Evolutionary conservation across 352 stramenopile species (phyloP).

Genomic region (Phytophthora kernoviae): DNA sequence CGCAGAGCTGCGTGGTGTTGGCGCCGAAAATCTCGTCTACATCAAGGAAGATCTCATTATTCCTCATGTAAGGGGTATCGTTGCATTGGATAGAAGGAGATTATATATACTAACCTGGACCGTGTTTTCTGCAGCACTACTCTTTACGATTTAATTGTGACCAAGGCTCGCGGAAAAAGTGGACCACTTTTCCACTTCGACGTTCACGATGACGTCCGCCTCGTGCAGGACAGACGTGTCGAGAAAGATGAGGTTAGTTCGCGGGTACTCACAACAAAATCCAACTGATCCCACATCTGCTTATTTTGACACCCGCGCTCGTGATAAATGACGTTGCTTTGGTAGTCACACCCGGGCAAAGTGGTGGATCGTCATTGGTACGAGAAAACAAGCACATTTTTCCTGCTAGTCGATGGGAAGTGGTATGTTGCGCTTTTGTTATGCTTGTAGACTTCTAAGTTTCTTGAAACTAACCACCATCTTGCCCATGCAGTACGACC

Average conservation of each 20-base stretch:
- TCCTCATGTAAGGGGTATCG: constrained; percentile 69
- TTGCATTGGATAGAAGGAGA: neutral
- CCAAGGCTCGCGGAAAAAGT: constrained; percentile 96
- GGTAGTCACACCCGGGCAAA: constrained; percentile 95
- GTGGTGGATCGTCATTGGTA: constrained; percentile 98
- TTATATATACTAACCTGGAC: constrained; percentile 9
- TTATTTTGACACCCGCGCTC: neutral
- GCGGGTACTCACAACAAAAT: too few relatives aligned
- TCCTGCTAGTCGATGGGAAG: constrained; percentile 97
- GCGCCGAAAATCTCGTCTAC: constrained; percentile 96
- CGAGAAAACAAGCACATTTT: constrained; percentile 99
- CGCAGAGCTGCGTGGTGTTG: constrained; percentile 90
- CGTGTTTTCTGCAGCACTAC: constrained; percentile 75
- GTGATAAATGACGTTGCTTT: constrained; percentile 10
- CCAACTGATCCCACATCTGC: neutral
- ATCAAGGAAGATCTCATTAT: constrained; percentile 99
- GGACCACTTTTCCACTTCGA: constrained; percentile 98
- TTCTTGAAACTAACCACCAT: too few relatives aligned
- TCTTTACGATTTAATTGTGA: constrained; percentile 99
- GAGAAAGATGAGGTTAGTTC: constrained; percentile 94
- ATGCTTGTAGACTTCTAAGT: too few relatives aligned
- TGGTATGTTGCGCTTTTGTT: constrained; percentile 51
- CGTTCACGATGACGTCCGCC: constrained; percentile 92
- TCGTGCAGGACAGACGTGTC: constrained; percentile 93
- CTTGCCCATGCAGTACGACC: constrained; percentile 65